Percentiles rank a stretch among this genome's conserved stretches.
Evolutionary conservation across 2,329 filamentous ascomycete genomes (phyloP).

Genomic region (Pezicula neosporulosa): DNA sequence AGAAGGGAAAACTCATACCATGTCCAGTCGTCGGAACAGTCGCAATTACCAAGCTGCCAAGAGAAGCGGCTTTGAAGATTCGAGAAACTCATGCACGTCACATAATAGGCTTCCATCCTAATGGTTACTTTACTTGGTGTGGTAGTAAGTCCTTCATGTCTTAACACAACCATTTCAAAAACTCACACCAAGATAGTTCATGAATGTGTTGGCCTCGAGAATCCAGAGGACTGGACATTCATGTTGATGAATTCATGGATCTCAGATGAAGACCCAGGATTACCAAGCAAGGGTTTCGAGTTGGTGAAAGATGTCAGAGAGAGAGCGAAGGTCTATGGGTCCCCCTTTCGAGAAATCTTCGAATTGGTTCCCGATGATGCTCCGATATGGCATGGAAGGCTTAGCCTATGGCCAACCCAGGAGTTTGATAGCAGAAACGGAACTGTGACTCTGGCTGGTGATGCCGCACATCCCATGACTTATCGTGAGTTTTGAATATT

Average conservation of each 20-base stretch:
- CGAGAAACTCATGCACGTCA: constrained; percentile 46
- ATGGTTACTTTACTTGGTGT: constrained; percentile 17
- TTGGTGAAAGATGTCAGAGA: constrained; percentile 9
- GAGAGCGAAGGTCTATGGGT: constrained; percentile 9
- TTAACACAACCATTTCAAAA: constrained; percentile 1
- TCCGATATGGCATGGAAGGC: constrained; percentile 9
- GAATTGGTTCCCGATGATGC: constrained; percentile 15
- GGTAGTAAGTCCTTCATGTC: constrained; percentile 14
- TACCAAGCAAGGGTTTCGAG: constrained; percentile 4
- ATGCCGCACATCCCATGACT: constrained; percentile 57
- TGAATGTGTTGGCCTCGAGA: constrained; percentile 29
- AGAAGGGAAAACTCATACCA: constrained; percentile 30
- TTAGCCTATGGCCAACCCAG: constrained; percentile 30
- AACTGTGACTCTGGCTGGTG: constrained; percentile 45
- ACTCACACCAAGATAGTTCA: constrained; percentile 24
- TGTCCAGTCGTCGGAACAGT: constrained; percentile 33
- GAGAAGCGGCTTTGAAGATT: constrained; percentile 48
- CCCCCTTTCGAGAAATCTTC: constrained; percentile 27
- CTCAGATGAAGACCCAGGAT: constrained; percentile 10
- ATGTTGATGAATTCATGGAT: constrained; percentile 21
- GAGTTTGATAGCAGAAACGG: constrained; percentile 40
- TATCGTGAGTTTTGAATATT: constrained; percentile 13
- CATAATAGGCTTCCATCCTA: constrained; percentile 45
- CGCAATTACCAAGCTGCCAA: constrained; percentile 36
- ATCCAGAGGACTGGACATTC: constrained; percentile 19